Evolutionary conservation across 495 filamentous ascomycete genomes (phyloP), one percentile per base, ranked within the genome.

Genomic region (Trichocladium uniseriatum): DNA sequence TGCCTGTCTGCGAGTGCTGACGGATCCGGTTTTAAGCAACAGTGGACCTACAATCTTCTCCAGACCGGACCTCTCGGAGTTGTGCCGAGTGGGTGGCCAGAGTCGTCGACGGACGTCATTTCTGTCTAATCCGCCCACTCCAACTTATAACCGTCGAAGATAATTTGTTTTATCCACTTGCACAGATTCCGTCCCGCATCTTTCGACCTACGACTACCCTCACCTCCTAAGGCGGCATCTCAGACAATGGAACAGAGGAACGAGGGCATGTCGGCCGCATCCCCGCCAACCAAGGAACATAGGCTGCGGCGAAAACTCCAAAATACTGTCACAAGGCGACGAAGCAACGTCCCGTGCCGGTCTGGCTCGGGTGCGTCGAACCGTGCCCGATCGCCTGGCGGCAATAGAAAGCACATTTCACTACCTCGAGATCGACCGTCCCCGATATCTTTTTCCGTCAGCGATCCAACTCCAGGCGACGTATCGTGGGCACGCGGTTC

Each of bases 231-330:
- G 55, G 57, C 22, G 48, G 38, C 45, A 57, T 55, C 57, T 48
- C 55, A 39, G 56, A 56, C 51, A 53, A 69, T 71, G 67, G 63
- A 68, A 38, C 61, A 57, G 52, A 54, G 52, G n/a, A 64, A 60
- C 31, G 51, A 46, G 20, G 41, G 52, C 53, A 50, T 55, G 50
- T 57, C 57, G 55, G 59, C 48, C 42, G 48, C 54, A 6, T 55
- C 56, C 19, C 35, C 51, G 4, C 31, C 31, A 10, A 51, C 46
- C 42, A 62, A 58, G 55, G 57, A 50, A 16, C 64, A 59, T 38
- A 70, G 59, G 32, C 60, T 66, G 45, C 68, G 68, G 45, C 63
- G 55, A 48, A 73, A 68, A 52, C 63, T 71, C 37, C 69, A 70
- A 47, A 74, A 73, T 43, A 54, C 53, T 27, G 49, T 63, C 38